Conservation (phyloP, 768 basidiomycete species). For the Pisolithus albus region DNA sequence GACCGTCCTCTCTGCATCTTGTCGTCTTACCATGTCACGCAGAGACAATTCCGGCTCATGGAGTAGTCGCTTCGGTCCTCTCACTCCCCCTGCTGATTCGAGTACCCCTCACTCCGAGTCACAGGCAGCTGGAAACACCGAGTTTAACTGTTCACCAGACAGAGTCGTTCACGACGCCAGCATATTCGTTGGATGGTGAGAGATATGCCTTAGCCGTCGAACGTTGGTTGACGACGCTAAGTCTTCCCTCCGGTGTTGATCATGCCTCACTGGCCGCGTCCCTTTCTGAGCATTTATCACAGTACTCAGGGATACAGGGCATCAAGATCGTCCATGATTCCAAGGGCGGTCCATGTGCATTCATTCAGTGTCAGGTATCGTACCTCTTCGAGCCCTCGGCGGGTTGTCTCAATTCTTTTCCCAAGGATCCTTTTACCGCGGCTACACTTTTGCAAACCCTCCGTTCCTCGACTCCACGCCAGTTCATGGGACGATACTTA, state of each 20-base stretch:
- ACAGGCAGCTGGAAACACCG: constrained; percentile 12
- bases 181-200: constrained; percentile 78
- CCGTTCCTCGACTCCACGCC: constrained; percentile 47
- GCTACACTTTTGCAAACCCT: constrained; percentile 53
- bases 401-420: background rate
- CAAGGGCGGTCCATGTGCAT: constrained; percentile 76
- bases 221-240: constrained; percentile 31
- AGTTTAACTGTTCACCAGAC: constrained; percentile 30
- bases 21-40: constrained; percentile 36
- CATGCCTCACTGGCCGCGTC: constrained; percentile 53
- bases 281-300: constrained; percentile 61
- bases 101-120: constrained; percentile 32
- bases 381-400: background rate
- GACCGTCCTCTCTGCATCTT: constrained; percentile 13
- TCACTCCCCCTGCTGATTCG: constrained; percentile 42
- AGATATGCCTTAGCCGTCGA: background rate
- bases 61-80: constrained; percentile 69
- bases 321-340: constrained; percentile 69
- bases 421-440: constrained; percentile 53
- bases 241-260: constrained; percentile 61
- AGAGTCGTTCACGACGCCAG: constrained; percentile 68
- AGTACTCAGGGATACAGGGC: constrained; percentile 56
- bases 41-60: constrained; percentile 46
- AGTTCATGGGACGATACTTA: constrained; percentile 64
- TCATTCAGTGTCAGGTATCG: constrained; percentile 76